Evolutionary conservation across 2,329 filamentous ascomycete species (phyloP), one percentile per base, ranked within the genome.

Genomic region (Monilinia polystroma): DNA sequence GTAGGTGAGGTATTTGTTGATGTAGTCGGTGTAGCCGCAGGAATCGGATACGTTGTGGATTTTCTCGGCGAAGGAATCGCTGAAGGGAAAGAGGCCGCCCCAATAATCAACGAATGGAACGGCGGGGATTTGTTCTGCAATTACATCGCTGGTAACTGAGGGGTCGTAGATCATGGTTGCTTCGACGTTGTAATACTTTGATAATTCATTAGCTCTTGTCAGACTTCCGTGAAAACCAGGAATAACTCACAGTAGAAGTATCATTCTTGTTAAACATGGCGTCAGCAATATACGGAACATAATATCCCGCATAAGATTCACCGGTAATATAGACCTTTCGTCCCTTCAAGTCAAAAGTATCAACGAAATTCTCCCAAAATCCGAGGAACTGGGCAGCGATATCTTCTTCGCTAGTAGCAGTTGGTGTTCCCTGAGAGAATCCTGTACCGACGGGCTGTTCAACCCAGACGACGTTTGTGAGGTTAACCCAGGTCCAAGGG

Each of bases 281-380:
- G 72, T 87, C 85, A 1, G 89, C 85, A 67, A 93, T 89, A 74
- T 91, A 92, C 0, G 90, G 89, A 2, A 89, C 85, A 72, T 87
- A 90, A 72, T 80, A 78, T 20, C 90, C 90, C 0, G 85, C 89
- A 72, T 90, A 92, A 0, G 84, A 88, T 76, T 91, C 90, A 26
- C 90, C 91, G 0, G 89, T 83, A 67, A 95, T 84, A 76, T 90
- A 94, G 12, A 92, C 83, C 70, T 90, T 90, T 72, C 84, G 86
- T 16, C 84, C 83, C 26, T 90, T 82, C 73, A 92, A 80, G n/a
- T 78, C 80, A 71, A 93, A 93, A 0, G 87, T 87, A 45, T 90
- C 81, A 67, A 92, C 79, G 72, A 92, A 93, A 78, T 92, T 92
- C 79, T 89, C 88, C 83, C 87, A 93, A 79, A 92, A 95, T 60